A percentile compares a stretch with the other conserved stretches of the same genome.
Conservation (phyloP, 2,329 filamentous ascomycete genomes). For the Aulographum hederae region DNA sequence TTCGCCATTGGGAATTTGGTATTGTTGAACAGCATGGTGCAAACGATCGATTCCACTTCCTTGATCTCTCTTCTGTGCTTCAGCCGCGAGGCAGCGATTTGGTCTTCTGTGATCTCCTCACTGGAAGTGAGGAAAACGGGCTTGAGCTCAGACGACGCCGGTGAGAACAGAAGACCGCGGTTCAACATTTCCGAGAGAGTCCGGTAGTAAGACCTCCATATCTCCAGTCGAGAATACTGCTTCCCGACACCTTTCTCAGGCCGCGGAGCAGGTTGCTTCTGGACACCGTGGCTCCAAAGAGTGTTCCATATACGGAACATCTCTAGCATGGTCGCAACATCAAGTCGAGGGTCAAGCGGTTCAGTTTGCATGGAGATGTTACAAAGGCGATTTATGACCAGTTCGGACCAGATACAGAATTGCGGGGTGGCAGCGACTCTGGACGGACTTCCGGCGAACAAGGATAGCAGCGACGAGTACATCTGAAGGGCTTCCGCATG, state of each 20-base stretch:
- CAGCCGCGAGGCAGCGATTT: constrained; percentile 13
- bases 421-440: constrained; percentile 32
- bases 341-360: constrained; percentile 13
- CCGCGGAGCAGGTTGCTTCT: not conserved
- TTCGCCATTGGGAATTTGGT: constrained; percentile 72
- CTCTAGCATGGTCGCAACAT: constrained; percentile 18
- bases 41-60: constrained; percentile 61
- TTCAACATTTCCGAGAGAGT: constrained; percentile 62
- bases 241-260: not conserved
- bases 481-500: no score
- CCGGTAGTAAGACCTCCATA: constrained; percentile 77
- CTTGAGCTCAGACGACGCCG: constrained; percentile 19
- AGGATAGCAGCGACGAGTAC: no score
- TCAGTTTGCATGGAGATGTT: constrained; percentile 46
- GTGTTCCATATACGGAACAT: constrained; percentile 44
- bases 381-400: constrained; percentile 57
- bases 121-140: constrained; percentile 5
- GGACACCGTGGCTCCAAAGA: constrained; percentile 31
- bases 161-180: constrained; percentile 39
- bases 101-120: constrained; percentile 11
- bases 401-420: constrained; percentile 60
- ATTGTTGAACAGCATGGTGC: constrained; percentile 58
- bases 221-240: constrained; percentile 43
- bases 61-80: constrained; percentile 58
- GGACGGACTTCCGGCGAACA: not conserved